Percentiles rank a stretch among this genome's conserved stretches.
Conservation (phyloP, 164 flowering plant genomes). For the Liquidambar formosana region DNA sequence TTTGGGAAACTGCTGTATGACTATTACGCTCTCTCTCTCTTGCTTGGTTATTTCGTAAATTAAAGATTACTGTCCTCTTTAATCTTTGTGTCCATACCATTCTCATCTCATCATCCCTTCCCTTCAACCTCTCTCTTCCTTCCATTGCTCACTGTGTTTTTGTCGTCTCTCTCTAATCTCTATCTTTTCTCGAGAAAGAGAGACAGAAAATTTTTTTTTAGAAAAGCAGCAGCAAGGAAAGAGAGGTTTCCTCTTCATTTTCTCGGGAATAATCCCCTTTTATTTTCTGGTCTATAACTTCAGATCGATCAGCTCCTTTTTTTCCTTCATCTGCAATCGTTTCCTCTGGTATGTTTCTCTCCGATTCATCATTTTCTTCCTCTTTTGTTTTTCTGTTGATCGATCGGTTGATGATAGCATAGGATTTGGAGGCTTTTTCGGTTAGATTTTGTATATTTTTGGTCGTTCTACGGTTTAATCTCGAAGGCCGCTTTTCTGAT, state of each 20-base stretch:
- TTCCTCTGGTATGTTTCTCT: constrained; percentile 3
- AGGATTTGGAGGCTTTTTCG: background rate
- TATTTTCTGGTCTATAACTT: constrained; percentile 2
- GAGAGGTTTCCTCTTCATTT: constrained; percentile 2
- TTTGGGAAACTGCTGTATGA: constrained; percentile 16
- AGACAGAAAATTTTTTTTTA: background rate
- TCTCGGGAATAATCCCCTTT: background rate
- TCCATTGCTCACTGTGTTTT: constrained; percentile 1
- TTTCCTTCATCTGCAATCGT: background rate
- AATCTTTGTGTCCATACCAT: constrained; percentile 11
- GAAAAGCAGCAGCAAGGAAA: background rate
- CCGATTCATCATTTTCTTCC: background rate
- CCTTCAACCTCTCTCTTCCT: constrained; percentile 10
- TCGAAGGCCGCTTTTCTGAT: background rate
- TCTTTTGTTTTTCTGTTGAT: background rate
- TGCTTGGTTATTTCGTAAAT: constrained; percentile 23
- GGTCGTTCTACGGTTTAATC: background rate
- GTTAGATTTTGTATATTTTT: background rate
- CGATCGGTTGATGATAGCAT: constrained; percentile 9
- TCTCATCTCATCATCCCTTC: constrained; percentile 16
- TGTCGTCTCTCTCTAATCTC: constrained; percentile 10
- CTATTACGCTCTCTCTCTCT: background rate
- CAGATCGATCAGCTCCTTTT: constrained; percentile 17
- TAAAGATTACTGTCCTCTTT: constrained; percentile 22
- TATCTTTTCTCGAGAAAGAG: constrained; percentile 17